These are phyloP conservation scores for Diaporthe sp. DNA, from an alignment of 2,329 filamentous ascomycete genomes.

Conservation along the genomic window DNA sequence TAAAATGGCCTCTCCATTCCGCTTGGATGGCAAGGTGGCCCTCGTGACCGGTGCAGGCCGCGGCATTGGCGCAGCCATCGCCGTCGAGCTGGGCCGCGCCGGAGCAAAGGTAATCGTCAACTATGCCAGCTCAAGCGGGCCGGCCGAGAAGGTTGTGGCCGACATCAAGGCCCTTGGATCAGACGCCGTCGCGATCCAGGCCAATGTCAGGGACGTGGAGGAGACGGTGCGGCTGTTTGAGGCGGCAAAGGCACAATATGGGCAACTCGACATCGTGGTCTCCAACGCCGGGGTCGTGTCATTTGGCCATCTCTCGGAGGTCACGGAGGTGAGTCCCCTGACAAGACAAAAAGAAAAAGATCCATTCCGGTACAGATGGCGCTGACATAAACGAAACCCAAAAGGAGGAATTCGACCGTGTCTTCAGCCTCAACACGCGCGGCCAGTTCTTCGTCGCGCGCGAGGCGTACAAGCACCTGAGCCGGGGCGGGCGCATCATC, in stretches of 20 bases:
- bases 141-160: constrained; percentile 75
- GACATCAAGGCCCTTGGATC: constrained; percentile 74
- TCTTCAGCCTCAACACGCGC: constrained; percentile 76
- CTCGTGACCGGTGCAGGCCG: constrained; percentile 57
- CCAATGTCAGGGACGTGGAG: constrained; percentile 74
- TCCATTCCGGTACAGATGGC: too few relatives aligned
- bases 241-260: constrained; percentile 72
- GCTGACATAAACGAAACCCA: too few relatives aligned
- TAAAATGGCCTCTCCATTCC: neutral
- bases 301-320: constrained; percentile 77
- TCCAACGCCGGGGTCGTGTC: constrained; percentile 78
- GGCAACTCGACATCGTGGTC: constrained; percentile 77
- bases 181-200: constrained; percentile 74
- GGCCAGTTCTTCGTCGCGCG: constrained; percentile 81
- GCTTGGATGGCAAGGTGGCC: constrained; percentile 1
- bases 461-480: constrained; percentile 77
- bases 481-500: constrained; percentile 77
- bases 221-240: constrained; percentile 75
- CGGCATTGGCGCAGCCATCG: constrained; percentile 76
- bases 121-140: constrained; percentile 74
- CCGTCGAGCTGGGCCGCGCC: constrained; percentile 72
- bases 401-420: constrained; percentile 74
- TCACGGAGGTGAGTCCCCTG: constrained; percentile 62
- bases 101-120: constrained; percentile 76
- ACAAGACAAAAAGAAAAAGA: neutral